Conservation (phyloP, 2,329 filamentous ascomycete genomes). For the Pyricularia pennisetigena region DNA sequence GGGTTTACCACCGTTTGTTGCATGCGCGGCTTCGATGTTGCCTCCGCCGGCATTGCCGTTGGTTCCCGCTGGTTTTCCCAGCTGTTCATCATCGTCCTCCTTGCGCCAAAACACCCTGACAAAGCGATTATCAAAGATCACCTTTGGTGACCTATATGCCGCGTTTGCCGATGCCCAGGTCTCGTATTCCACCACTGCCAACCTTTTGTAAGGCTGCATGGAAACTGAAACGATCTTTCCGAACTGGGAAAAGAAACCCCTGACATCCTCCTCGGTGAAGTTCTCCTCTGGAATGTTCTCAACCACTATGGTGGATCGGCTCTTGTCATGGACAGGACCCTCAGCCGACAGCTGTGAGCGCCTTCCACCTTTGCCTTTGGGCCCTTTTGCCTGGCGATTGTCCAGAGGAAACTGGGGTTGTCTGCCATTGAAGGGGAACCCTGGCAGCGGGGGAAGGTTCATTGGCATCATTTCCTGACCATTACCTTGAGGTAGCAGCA, state of each 20-base stretch:
- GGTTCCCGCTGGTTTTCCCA: slow-evolving; percentile 16
- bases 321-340: slow-evolving; percentile 51
- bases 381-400: neutral
- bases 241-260: slow-evolving; percentile 62
- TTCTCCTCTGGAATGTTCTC: slow-evolving; percentile 68
- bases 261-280: slow-evolving; percentile 55
- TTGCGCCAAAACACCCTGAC: slow-evolving; percentile 77
- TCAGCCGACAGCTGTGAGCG: slow-evolving; percentile 50
- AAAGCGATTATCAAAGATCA: slow-evolving; percentile 77
- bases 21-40: neutral
- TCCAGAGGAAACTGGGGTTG: neutral
- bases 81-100: slow-evolving; percentile 27
- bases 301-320: slow-evolving; percentile 61
- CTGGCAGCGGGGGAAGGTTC: neutral
- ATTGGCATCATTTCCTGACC: slow-evolving; percentile 5
- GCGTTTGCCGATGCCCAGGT: slow-evolving; percentile 55
- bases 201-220: slow-evolving; percentile 54
- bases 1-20: slow-evolving; percentile 7
- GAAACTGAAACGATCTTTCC: slow-evolving; percentile 54
- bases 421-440: slow-evolving; percentile 1
- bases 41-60: slow-evolving; percentile 11
- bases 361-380: neutral
- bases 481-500: slow-evolving; percentile 9
- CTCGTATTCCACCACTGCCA: slow-evolving; percentile 62
- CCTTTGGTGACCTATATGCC: slow-evolving; percentile 68